phyloP scores from a whole-genome alignment of 805 yeast genomes.

The Metschnikowia hibisci region DNA sequence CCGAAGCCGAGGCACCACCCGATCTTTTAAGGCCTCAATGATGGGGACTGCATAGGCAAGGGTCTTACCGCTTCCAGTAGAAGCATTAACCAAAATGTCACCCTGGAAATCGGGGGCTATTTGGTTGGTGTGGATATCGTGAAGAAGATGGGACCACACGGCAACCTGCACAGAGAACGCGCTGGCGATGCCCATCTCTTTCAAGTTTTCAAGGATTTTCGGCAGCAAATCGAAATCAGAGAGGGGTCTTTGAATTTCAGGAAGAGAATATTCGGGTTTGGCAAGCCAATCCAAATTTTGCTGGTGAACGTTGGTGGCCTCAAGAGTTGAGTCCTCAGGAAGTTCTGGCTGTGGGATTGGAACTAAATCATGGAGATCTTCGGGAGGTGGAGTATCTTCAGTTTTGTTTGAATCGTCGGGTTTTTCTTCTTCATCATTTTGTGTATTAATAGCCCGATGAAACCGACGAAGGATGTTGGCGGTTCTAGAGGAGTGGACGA shows the following conservation, averaged over 20 bases:
- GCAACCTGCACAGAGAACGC: constrained; percentile 80
- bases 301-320: constrained; percentile 22
- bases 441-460: constrained; percentile 21
- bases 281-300: constrained; percentile 62
- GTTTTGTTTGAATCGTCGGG: constrained; percentile 20
- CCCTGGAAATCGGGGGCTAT: constrained; percentile 55
- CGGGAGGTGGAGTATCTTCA: constrained; percentile 14
- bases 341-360: constrained; percentile 85
- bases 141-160: constrained; percentile 53
- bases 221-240: constrained; percentile 43
- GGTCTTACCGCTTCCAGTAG: constrained; percentile 96
- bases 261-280: constrained; percentile 53
- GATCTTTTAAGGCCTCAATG: constrained; percentile 56
- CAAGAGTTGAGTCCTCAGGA: constrained; percentile 48
- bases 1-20: constrained; percentile 69
- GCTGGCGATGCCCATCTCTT: constrained; percentile 38
- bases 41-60: constrained; percentile 84
- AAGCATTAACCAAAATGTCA: constrained; percentile 84
- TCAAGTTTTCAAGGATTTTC: constrained; percentile 44
- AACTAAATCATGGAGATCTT: constrained; percentile 38
- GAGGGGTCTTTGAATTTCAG: constrained; percentile 47
- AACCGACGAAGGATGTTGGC: constrained; percentile 52
- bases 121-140: constrained; percentile 37
- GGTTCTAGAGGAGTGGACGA: constrained; percentile 36
- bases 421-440: constrained; percentile 26